These are phyloP conservation scores for Arabidopsis lyrata DNA, from an alignment of 441 rosid genomes.

Conservation along the genomic window DNA sequence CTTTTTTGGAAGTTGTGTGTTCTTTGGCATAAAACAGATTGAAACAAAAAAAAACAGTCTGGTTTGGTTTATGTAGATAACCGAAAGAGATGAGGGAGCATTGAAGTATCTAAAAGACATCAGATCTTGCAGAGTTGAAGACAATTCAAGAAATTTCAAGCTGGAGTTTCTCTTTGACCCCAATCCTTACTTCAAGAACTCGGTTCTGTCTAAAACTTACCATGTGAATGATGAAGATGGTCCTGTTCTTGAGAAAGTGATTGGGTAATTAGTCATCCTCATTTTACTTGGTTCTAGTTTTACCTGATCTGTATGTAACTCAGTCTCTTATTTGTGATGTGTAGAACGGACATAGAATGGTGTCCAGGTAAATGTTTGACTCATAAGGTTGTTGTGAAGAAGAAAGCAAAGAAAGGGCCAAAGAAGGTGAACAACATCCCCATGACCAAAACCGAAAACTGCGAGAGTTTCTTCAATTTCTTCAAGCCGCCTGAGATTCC, in stretches of 20 bases:
- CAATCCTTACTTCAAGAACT: constrained; percentile 74
- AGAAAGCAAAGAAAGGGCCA: constrained; percentile 70
- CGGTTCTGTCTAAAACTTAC: constrained; percentile 74
- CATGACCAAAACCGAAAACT: constrained; percentile 59
- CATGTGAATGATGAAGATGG: constrained; percentile 77
- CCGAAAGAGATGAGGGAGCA: constrained; percentile 82
- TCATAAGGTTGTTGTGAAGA: constrained; percentile 68
- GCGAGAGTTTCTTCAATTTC: constrained; percentile 85
- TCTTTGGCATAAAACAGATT: not conserved
- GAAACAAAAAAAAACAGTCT: not conserved
- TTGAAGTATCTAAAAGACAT: constrained; percentile 74
- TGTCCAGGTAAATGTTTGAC: constrained; percentile 81
- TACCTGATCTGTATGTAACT: constrained; percentile 2
- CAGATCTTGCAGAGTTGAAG: constrained; percentile 61
- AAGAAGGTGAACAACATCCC: constrained; percentile 65
- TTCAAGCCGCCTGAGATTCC: constrained; percentile 69
- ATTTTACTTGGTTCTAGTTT: not conserved
- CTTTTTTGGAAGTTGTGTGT: not conserved
- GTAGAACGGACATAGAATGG: constrained; percentile 84
- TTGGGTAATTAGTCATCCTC: constrained; percentile 53
- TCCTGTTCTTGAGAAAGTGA: constrained; percentile 81
- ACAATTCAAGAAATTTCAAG: constrained; percentile 75
- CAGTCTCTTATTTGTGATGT: constrained; percentile 14
- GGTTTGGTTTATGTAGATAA: constrained; percentile 53
- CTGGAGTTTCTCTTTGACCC: constrained; percentile 74